Conservation (phyloP, 1,284 basidiomycete genomes). For the Ganoderma lucidum region DNA sequence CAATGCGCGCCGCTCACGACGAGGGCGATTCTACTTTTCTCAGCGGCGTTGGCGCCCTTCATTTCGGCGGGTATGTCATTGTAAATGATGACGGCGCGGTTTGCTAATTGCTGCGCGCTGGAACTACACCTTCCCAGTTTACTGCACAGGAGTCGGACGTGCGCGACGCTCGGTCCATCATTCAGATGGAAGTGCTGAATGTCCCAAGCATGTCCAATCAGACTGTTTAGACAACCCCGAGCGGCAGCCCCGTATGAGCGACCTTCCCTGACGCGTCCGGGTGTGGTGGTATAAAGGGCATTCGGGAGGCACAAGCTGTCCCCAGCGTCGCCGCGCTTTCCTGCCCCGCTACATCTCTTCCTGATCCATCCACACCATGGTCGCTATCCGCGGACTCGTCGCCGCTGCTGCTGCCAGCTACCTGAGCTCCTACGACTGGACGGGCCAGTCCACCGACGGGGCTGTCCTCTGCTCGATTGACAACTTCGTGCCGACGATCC, state of each 20-base stretch:
- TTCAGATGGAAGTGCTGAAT: neutral
- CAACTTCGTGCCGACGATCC: constrained; percentile 33
- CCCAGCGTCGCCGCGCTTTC: constrained; percentile 22
- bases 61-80: neutral
- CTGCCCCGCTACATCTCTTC: neutral
- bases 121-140: neutral
- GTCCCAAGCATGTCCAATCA: neutral
- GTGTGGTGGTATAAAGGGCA: constrained; percentile 21
- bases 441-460: neutral
- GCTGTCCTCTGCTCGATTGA: constrained; percentile 35
- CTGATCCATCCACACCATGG: constrained; percentile 15
- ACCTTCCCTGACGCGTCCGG: neutral
- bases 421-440: constrained; percentile 1
- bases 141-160: neutral
- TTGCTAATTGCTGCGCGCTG: neutral
- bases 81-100: neutral
- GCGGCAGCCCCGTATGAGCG: neutral
- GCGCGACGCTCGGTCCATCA: neutral
- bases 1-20: neutral
- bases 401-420: constrained; percentile 20
- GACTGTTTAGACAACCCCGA: too few species aligned
- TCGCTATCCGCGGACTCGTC: constrained; percentile 25
- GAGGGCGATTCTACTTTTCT: neutral
- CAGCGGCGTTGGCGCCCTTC: neutral
- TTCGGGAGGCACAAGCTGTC: neutral